phyloP scores from a whole-genome alignment of 495 filamentous ascomycete genomes.

The Choiromyces venosus region DNA sequence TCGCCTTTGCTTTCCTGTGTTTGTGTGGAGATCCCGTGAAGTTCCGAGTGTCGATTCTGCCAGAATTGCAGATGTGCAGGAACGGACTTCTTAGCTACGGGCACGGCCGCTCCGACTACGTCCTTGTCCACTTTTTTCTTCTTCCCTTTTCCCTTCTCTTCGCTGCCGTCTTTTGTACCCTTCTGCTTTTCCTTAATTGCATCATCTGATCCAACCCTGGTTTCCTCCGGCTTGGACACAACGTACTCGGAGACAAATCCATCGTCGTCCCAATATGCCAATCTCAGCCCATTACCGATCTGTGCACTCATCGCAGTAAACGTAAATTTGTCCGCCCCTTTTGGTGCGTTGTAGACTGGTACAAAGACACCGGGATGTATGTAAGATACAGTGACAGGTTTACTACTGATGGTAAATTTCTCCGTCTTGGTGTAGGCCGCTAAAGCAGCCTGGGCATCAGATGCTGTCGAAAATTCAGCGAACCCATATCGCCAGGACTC shows the following conservation, averaged over 20 bases:
- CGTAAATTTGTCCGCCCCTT: conserved; percentile 56
- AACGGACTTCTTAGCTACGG: conserved; percentile 45
- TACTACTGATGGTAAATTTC: conserved; percentile 80
- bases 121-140: conserved; percentile 61
- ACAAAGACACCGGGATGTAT: conserved; percentile 87
- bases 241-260: conserved; percentile 65
- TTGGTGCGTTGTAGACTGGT: conserved; percentile 57
- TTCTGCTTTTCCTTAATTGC: conserved; percentile 41
- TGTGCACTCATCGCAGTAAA: conserved; percentile 67
- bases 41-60: conserved; percentile 77
- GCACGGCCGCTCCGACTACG: conserved; percentile 45
- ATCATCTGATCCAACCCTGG: conserved; percentile 3
- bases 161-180: conserved; percentile 41
- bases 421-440: conserved; percentile 67
- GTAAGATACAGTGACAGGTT: conserved; percentile 66
- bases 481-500: conserved; percentile 87
- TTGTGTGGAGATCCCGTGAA: conserved; percentile 54
- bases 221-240: conserved; percentile 52
- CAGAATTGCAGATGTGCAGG: conserved; percentile 77
- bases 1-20: conserved; percentile 12
- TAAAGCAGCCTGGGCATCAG: conserved; percentile 75
- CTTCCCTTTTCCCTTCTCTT: conserved; percentile 58
- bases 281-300: conserved; percentile 51
- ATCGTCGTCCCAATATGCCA: conserved; percentile 81
- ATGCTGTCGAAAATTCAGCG: conserved; percentile 69